Base-by-base conservation (phyloP, 2,329 filamentous ascomycete genomes). In the Aspergillus ochraceoroseus region DNA sequence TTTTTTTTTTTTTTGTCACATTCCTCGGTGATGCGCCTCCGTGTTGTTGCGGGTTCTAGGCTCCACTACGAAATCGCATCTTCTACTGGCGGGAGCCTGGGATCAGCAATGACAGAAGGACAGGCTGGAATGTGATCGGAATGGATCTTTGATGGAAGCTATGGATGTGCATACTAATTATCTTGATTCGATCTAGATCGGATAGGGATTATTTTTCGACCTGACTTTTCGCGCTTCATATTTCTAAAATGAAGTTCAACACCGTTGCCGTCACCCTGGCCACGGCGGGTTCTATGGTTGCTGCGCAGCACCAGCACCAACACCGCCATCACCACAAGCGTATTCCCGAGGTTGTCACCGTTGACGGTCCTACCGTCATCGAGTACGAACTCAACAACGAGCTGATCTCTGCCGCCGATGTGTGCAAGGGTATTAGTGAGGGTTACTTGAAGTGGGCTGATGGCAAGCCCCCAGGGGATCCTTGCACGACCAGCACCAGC, bases 361-460 rank as follows among this genome's bases (percentile, higher is more conserved):
- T 81, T 35, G 70, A 75, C 27, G 77, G 74, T 28, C 74, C 81
- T 20, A 81, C 79, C 36, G 76, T 81, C 52, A 78, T 82, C 41
- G 75, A 83, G 41, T 95, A 89, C 67, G 74, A 83, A 60, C 70
- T 89, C 38, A 77, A 83, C 46, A 83, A 82, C 32, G 31, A 61
- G 44, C 6, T 39, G 14, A 56, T 63, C 41, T 44, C 45, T 38
- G 38, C 48, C 15, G 65, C 75, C 0, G 76, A 87, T 45, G 87
- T 87, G 38, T 75, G 83, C 67, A 61, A 77, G 40, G 87, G 87
- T 49, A 74, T 96, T 53, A 68, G 75, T 42, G 76, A 82, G 47
- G 85, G 87, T 37, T 75, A 77, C 32, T 61, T 79, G 31, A 64
- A 72, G 45, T 92, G 80, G 70, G 72, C 83, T 32, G 70, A 85